Evolutionary conservation across 2,329 filamentous ascomycete genomes (phyloP), one percentile per base, ranked within the genome.

Genomic region (Exophiala lecanii-corni): DNA sequence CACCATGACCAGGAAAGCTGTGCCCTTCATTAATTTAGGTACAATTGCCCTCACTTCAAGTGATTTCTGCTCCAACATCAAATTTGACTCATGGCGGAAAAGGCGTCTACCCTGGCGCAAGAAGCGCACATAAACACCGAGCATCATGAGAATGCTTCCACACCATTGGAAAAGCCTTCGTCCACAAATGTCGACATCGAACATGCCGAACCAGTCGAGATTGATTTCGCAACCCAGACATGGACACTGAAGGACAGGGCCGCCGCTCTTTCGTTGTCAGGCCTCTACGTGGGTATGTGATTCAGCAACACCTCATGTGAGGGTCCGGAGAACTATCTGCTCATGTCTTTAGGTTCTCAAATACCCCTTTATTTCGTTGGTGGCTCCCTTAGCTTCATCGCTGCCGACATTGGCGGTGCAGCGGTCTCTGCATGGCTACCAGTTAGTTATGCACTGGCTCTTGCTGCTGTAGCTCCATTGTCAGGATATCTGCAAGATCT

Each of bases 291-390:
- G 7, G 23, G 23, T 26, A 26, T 26, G 23, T 26, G n/a, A n/a
- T n/a, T n/a, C n/a, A n/a, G n/a, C n/a, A n/a, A n/a, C n/a, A n/a
- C n/a, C n/a, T n/a, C n/a, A n/a, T n/a, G n/a, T n/a, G n/a, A n/a
- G n/a, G n/a, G n/a, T n/a, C n/a, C n/a, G n/a, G n/a, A n/a, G n/a
- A n/a, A n/a, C n/a, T n/a, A n/a, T n/a, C n/a, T 6, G 23, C 23
- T 26, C 6, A 26, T 26, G 23, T 26, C 23, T 26, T 6, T 12
- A 34, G 49, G 49, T 17, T 51, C 49, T 5, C 49, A 51, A 32
- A 51, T 51, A 17, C 45, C 46, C 12, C 46, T 51, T 10, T 51
- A 51, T 26, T 51, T 51, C 28, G 45, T 46, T 5, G 49, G 49
- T 4, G 49, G 45, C 6, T 49, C 45, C 20, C 41, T 51, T n/a